Percentiles rank a stretch among this genome's conserved stretches.
Conservation (phyloP, 371 early-diverging fungal species). For the Funneliformis caledonium region DNA sequence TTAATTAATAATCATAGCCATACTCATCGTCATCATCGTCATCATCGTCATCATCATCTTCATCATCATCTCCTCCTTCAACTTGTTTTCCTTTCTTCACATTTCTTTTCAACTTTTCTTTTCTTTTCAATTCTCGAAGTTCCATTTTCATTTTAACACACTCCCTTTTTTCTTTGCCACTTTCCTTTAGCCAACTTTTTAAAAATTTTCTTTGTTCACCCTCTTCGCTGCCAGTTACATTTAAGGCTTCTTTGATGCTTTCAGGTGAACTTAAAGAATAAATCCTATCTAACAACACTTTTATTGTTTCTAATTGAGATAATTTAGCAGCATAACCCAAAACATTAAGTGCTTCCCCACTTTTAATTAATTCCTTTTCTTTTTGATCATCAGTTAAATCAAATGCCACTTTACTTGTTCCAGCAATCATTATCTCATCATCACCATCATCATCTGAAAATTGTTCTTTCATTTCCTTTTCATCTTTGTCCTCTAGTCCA, state of each 20-base stretch:
- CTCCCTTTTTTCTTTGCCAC: no score
- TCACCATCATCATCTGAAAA: background rate
- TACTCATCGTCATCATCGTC: background rate
- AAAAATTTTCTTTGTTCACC: background rate
- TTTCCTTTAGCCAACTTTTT: background rate
- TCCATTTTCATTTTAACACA: background rate
- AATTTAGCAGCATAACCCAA: slow-evolving; percentile 13
- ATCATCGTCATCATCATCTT: background rate
- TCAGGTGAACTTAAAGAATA: background rate
- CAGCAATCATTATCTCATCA: background rate
- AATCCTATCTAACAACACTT: slow-evolving; percentile 17
- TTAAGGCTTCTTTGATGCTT: slow-evolving; percentile 19
- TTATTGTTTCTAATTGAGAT: background rate
- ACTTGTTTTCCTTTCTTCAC: background rate
- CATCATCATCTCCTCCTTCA: background rate
- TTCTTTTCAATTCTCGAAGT: background rate
- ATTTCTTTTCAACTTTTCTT: background rate
- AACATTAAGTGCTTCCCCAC: background rate
- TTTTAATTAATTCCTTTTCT: background rate
- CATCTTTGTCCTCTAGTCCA: background rate
- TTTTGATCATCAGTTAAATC: background rate
- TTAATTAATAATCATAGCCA: no score
- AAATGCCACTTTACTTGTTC: background rate
- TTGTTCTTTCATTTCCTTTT: background rate
- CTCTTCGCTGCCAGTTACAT: background rate